Evolutionary conservation across 768 basidiomycete genomes (phyloP), one percentile per base, ranked within the genome.

Genomic region (Pleurotus salmoneostramineus): DNA sequence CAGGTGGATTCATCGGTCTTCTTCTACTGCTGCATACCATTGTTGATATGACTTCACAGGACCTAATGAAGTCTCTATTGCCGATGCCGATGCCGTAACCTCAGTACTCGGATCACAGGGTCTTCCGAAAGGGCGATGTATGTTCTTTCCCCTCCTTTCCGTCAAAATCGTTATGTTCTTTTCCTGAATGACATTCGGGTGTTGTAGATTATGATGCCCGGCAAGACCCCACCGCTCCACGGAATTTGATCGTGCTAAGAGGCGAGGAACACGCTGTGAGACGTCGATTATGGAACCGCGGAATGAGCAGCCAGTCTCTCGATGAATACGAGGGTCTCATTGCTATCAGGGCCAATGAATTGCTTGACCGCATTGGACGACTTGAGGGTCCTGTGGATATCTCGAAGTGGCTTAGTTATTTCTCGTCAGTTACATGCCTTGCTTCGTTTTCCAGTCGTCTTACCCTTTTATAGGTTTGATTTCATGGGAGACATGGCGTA

Each of bases 61-160:
- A 54, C 85, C 82, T 0, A 87, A 87, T 55, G 84, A 85, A 49
- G 58, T 87, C 5, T 83, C 80, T 0, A 75, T 87, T 50, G 65
- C 76, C 43, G 74, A 81, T 58, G 73, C 69, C 3, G 69, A 71
- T 12, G 77, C 76, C 5, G 71, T 85, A 14, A 63, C 61, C 1
- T 74, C 78, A 4, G 61, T 84, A 49, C 73, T 85, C 72, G 84
- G 84, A 2, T 63, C 69, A 35, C 66, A 68, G 17, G 84, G 83
- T 5, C 68, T 83, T 14, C 77, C 82, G 0, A 86, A 86, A 68
- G 84, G 83, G 31, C 78, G 80, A 48, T 81, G 84, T 84, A 59
- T 58, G 76, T 70, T 59, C 42, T 64, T 57, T 40, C 58, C 51
- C 12, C 43, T 21, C 11, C 21, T 50, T 5, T 8, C 42, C 35